Evolutionary conservation across 352 stramenopile genomes (phyloP), one percentile per base, ranked within the genome.

Genomic region (Pilasporangium apinafurcum): DNA sequence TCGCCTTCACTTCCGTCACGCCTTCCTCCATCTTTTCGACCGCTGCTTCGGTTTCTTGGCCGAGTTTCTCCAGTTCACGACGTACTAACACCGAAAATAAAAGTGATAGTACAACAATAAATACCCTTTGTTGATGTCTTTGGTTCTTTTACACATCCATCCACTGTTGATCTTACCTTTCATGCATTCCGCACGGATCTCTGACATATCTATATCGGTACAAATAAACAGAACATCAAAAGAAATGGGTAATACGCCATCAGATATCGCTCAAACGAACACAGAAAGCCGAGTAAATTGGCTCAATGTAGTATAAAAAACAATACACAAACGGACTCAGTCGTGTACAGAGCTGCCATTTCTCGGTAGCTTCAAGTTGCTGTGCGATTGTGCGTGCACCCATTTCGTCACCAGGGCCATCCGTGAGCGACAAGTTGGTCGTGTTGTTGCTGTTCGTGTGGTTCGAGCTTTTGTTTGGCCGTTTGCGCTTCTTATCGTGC

Each of bases 21-120:
- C 56, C 49, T 9, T 57, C 37, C 29, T 75, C 56, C 0, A 72
- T 51, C 29, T 61, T 59, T 38, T 62, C 57, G 8, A 67, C 56
- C 8, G 67, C 59, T 0, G 37, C 37, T 21, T 81, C 67, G 0
- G 64, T 59, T 6, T 41, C 30, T 33, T 70, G 56, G 20, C 68
- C 61, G 27, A 75, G 30, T 38, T 72, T 73, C 21, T 59, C 53
- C 16, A 83, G 41, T 40, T 83, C 66, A 1, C 61, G 36, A 0
- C 69, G 64, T 21, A 83, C 67, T 72, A 16, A 3, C 9, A 21
- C 9, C 14, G 8, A 6, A 20, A n/a, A 30, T 5, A 8, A 40
- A 13, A 49, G 30, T n/a, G n/a, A n/a, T n/a, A n/a, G n/a, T n/a
- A n/a, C n/a, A n/a, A n/a, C n/a, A n/a, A n/a, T n/a, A n/a, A n/a